Evolutionary conservation across 1,284 basidiomycete species (phyloP).

Genomic region (Tilletia setariae): DNA sequence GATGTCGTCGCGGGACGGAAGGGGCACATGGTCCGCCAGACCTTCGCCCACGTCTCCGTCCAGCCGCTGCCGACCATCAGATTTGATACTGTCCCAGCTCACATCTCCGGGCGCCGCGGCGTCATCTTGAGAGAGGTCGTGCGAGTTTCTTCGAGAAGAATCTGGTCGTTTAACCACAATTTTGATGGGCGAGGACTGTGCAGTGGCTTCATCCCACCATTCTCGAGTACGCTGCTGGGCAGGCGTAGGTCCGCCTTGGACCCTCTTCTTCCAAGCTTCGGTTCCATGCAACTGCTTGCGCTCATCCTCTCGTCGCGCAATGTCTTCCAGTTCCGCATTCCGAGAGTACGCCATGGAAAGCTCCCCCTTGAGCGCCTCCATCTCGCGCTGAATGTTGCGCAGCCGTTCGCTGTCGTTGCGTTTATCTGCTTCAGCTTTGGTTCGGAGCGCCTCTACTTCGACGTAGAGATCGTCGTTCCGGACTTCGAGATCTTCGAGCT

Average conservation of each 20-base stretch:
- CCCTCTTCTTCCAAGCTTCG: slow-evolving; percentile 16
- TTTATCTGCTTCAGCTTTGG: slow-evolving; percentile 38
- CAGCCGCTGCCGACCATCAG: not conserved
- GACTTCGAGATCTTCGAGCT: slow-evolving; percentile 36
- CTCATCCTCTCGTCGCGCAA: not conserved
- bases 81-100: slow-evolving; percentile 1
- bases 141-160: too few species aligned
- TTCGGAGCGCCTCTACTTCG: slow-evolving; percentile 42
- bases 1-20: not conserved
- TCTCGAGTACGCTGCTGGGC: slow-evolving; percentile 3
- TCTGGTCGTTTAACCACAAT: not conserved
- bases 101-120: not conserved
- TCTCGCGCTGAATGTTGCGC: slow-evolving; percentile 37
- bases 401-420: slow-evolving; percentile 35
- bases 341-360: slow-evolving; percentile 37
- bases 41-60: not conserved
- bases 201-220: slow-evolving; percentile 13
- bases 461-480: slow-evolving; percentile 42
- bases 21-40: not conserved
- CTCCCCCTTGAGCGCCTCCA: slow-evolving; percentile 41
- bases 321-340: slow-evolving; percentile 39
- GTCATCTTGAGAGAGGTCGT: too few species aligned
- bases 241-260: not conserved
- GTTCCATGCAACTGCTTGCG: slow-evolving; percentile 7
- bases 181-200: slow-evolving; percentile 6